Conservation (phyloP, 371 early-diverging fungal genomes). For the Fennellomyces sp. region DNA sequence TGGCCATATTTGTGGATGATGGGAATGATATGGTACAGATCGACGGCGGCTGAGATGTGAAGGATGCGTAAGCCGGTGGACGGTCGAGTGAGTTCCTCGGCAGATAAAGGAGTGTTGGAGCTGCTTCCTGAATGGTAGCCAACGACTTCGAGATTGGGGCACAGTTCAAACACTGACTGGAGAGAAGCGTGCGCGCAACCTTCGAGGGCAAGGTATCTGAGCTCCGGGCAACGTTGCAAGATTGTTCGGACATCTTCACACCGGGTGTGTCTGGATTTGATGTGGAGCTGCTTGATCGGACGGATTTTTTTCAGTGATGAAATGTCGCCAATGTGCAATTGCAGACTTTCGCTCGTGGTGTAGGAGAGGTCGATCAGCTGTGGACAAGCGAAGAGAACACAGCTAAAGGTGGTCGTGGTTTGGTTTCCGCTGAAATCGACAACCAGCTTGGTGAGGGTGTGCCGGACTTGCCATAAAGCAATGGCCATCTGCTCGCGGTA, state of each 20-base stretch:
- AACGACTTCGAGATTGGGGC: background rate
- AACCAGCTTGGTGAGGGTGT: background rate
- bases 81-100: background rate
- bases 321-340: background rate
- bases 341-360: background rate
- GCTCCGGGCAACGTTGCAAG: background rate
- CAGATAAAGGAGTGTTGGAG: background rate
- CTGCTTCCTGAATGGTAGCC: background rate
- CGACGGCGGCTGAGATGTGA: background rate
- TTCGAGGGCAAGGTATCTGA: background rate
- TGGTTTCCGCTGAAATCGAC: constrained; percentile 5
- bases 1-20: background rate
- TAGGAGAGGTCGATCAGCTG: background rate
- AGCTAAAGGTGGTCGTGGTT: background rate
- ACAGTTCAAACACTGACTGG: background rate
- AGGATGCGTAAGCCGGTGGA: background rate
- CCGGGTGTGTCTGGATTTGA: background rate
- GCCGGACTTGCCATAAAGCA: background rate
- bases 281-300: background rate
- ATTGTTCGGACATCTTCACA: background rate
- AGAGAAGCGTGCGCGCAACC: background rate
- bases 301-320: background rate
- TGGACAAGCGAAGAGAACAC: background rate
- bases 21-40: background rate
- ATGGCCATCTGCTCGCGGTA: background rate